A percentile compares a stretch with the other conserved stretches of the same genome.
Conservation (phyloP, 495 filamentous ascomycete genomes). For the Aspergillus funiculosus region DNA sequence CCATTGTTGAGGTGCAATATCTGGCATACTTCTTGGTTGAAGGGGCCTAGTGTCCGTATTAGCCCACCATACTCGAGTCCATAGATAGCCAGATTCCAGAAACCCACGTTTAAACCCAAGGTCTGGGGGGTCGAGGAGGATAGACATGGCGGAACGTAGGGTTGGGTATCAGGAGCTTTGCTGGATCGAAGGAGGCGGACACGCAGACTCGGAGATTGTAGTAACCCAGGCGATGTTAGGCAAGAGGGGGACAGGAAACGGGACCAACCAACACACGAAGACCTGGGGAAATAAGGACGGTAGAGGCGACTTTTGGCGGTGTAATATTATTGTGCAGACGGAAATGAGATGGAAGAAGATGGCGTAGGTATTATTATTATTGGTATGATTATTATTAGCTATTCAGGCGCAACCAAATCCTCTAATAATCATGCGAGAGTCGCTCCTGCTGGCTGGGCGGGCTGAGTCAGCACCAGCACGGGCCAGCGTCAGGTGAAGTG, state of each 20-base stretch:
- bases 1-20: constrained; percentile 73
- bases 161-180: constrained; percentile 4
- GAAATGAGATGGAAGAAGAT: background rate
- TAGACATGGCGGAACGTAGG: constrained; percentile 77
- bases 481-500: constrained; percentile 24
- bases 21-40: constrained; percentile 86
- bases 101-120: constrained; percentile 84
- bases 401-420: constrained; percentile 18
- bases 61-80: background rate
- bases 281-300: background rate
- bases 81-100: constrained; percentile 13
- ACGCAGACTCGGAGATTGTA: constrained; percentile 16
- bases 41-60: constrained; percentile 60
- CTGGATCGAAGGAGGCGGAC: constrained; percentile 6
- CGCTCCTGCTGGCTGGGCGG: constrained; percentile 14
- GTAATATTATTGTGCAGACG: background rate
- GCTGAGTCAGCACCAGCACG: constrained; percentile 20
- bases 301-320: background rate
- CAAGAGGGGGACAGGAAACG: constrained; percentile 17
- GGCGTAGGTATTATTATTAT: too few species aligned
- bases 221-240: constrained; percentile 18
- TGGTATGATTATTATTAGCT: constrained; percentile 11
- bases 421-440: constrained; percentile 12
- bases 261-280: background rate
- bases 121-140: constrained; percentile 87